phyloP scores from a whole-genome alignment of 2,329 filamentous ascomycete genomes.

The Phymatotrichopsis omnivora region DNA sequence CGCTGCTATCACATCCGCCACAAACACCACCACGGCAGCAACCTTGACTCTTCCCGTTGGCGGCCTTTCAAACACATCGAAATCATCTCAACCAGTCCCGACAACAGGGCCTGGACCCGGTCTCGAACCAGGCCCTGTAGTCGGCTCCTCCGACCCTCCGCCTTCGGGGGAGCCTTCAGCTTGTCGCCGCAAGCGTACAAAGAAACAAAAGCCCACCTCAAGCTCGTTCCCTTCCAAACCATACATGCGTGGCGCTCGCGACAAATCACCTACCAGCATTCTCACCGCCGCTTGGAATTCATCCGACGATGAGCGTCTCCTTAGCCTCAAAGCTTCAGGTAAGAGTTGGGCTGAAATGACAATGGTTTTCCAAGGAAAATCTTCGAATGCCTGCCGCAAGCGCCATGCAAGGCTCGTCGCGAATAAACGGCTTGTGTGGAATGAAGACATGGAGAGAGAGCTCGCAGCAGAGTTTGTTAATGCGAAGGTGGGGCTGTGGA shows the following conservation, averaged over 20 bases:
- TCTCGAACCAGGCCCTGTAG: too few species aligned
- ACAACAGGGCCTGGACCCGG: too few species aligned
- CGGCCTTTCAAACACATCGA: too few species aligned
- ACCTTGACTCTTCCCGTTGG: too few species aligned
- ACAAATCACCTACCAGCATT: conserved; percentile 5
- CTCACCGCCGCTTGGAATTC: conserved; percentile 18
- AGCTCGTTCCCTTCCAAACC: conserved; percentile 20
- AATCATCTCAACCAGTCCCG: too few species aligned
- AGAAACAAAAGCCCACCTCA: background rate
- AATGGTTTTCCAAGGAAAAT: conserved; percentile 17
- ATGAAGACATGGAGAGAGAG: conserved; percentile 19
- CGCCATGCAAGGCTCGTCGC: conserved; percentile 21
- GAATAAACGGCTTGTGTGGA: conserved; percentile 20
- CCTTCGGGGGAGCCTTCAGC: too few species aligned
- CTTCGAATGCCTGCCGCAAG: conserved; percentile 22
- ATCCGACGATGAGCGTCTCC: conserved; percentile 17
- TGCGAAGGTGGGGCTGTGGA: conserved; percentile 20
- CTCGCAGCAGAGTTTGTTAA: conserved; percentile 23
- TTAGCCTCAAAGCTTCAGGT: conserved; percentile 12
- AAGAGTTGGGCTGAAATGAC: conserved; percentile 23
- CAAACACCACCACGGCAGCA: too few species aligned
- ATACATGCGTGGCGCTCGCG: conserved; percentile 18
- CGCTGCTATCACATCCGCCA: too few species aligned
- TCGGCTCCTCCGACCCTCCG: too few species aligned
- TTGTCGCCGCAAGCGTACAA: too few species aligned